A percentile compares a stretch with the other conserved stretches of the same genome.
Conservation (phyloP, 2,329 filamentous ascomycete genomes). For the Diaporthe sp. region DNA sequence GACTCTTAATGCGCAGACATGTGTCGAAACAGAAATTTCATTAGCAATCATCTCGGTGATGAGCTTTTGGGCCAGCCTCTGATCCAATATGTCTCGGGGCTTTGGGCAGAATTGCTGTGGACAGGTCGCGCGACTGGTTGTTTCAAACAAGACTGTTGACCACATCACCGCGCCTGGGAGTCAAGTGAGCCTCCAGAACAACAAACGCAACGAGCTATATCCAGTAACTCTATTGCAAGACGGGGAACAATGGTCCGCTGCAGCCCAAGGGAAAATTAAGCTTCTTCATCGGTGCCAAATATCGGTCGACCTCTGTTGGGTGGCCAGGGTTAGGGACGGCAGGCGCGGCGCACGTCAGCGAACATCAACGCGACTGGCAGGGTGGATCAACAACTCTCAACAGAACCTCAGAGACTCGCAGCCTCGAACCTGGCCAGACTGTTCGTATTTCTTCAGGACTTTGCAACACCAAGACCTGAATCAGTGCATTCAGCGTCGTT, state of each 20-base stretch:
- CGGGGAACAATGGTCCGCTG: too few species aligned
- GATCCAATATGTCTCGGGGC: too few species aligned
- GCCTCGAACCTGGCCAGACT: neutral
- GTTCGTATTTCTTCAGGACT: neutral
- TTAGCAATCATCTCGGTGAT: too few species aligned
- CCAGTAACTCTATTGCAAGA: too few species aligned
- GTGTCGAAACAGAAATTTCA: too few species aligned
- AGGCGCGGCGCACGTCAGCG: neutral
- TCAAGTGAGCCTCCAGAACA: neutral
- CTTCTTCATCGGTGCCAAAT: neutral
- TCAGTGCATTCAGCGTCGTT: too few species aligned
- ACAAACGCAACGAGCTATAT: too few species aligned
- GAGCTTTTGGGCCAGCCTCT: too few species aligned
- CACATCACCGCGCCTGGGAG: neutral
- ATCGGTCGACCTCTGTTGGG: neutral
- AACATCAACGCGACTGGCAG: neutral
- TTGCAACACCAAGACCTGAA: too few species aligned
- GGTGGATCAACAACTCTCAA: neutral
- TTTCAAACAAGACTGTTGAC: neutral
- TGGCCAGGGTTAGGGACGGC: slow-evolving; percentile 2
- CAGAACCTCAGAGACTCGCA: neutral
- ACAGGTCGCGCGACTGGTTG: neutral
- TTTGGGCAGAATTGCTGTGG: too few species aligned
- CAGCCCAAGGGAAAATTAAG: too few species aligned
- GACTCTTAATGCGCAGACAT: too few species aligned